A percentile compares a stretch with the other conserved stretches of the same genome.
phyloP scores from a whole-genome alignment of 1,139 yeast species.

The Suhomyces taliae region DNA sequence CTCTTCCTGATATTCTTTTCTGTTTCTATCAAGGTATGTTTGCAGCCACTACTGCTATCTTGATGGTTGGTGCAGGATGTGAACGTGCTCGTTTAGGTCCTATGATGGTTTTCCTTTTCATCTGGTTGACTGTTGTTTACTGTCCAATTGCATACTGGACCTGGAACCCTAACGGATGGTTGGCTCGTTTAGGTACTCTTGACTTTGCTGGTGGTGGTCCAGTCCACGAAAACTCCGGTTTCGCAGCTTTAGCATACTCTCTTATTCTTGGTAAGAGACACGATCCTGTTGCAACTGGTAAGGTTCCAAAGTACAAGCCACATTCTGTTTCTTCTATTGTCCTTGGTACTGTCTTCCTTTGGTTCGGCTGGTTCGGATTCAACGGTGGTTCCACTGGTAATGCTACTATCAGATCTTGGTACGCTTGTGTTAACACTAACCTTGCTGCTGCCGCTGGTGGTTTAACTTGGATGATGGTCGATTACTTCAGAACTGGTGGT shows the following conservation, averaged over 20 bases:
- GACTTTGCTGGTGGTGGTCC: conserved; percentile 99
- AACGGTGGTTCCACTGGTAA: conserved; percentile 97
- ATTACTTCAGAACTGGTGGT: conserved; percentile 82
- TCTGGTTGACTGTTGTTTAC: conserved; percentile 96
- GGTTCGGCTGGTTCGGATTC: conserved; percentile 99
- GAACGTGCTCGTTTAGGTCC: conserved; percentile 97
- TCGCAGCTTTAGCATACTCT: conserved; percentile 92
- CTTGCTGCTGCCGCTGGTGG: conserved; percentile 92
- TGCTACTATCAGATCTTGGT: conserved; percentile 87
- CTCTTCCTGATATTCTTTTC: conserved; percentile 83
- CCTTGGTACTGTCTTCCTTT: conserved; percentile 89
- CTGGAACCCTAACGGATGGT: conserved; percentile 94
- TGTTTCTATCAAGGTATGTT: conserved; percentile 95
- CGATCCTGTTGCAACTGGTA: conserved; percentile 69
- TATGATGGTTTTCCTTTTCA: conserved; percentile 88
- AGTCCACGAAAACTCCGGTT: conserved; percentile 93
- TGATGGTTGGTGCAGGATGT: conserved; percentile 96
- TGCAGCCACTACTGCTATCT: conserved; percentile 86
- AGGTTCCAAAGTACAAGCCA: conserved; percentile 86
- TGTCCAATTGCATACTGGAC: conserved; percentile 97
- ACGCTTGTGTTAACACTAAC: conserved; percentile 89
- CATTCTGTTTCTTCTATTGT: conserved; percentile 88
- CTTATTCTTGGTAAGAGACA: conserved; percentile 87
- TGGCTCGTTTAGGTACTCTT: conserved; percentile 73
- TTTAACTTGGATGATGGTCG: conserved; percentile 89